Evolutionary conservation across 768 basidiomycete genomes (phyloP), one percentile per base, ranked within the genome.

Genomic region (Guyanaporus albipodus): DNA sequence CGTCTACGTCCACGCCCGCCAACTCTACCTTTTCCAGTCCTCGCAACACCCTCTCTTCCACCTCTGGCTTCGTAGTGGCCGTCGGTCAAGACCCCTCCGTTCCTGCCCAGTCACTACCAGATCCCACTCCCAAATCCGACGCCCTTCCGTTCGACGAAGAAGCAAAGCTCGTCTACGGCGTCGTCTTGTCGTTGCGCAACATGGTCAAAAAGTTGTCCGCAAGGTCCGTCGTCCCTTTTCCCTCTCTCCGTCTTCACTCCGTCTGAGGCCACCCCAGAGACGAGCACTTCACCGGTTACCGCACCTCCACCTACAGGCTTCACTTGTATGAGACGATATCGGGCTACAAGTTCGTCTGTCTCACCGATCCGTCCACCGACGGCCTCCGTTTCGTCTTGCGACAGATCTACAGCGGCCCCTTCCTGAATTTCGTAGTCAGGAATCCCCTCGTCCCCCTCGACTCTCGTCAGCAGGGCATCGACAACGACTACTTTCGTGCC

Each of bases 191-290:
- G 7, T 63, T 99, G 56, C 72, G 91, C 44, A 93, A 91, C 66
- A 95, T 98, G 93, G 74, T 95, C 61, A 95, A 83, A 74, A 98
- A 96, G 67, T 68, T 99, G 9, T 88, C 94, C 11, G 84, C 87
- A 56, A 77, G 84, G 95, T 55, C 71, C 57, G 27, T 22, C 11
- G 6, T 26, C 2, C 41, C 28, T 26, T 9, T 19, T 8, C 17
- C 8, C 12, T 9, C 3, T 6, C 40, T 9, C 8, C 1, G 18
- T 44, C 15, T 2, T 18, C 33, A 28, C 34, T 31, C 29, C 17
- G 18, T 33, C 37, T 39, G 8, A 29, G 23, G 28, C 38, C 11
- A 28, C 46, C 11, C 47, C 19, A 91, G 94, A 67, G 88, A 95
- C 58, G 95, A 97, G 68, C 79, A 85, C 51, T 96, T 97, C 68